Evolutionary conservation across 192 early-diverging fungal species (phyloP).

Genomic region (Coemansia erecta): DNA sequence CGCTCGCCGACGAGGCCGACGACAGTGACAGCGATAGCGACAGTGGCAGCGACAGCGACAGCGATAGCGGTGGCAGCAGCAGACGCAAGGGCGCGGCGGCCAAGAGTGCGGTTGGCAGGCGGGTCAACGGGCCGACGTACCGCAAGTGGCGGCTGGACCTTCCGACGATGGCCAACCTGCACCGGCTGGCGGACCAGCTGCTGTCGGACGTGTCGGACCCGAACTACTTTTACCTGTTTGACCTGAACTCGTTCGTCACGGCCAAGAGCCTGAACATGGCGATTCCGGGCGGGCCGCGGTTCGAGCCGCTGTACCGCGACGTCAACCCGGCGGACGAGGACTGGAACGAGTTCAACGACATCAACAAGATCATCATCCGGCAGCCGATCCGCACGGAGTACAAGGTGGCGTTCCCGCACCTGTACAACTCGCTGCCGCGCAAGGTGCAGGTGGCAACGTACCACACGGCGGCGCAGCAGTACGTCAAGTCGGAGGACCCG

Average conservation of each 20-base stretch:
- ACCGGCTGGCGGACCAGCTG: conserved; percentile 88
- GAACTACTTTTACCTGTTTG: conserved; percentile 99
- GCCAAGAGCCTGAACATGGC: conserved; percentile 98
- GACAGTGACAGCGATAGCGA: conserved; percentile 15
- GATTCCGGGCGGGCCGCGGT: conserved; percentile 97
- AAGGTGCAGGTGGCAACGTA: conserved; percentile 90
- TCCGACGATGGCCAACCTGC: conserved; percentile 92
- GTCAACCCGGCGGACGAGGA: conserved; percentile 96
- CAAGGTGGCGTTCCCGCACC: conserved; percentile 96
- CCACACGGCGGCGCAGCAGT: conserved; percentile 89
- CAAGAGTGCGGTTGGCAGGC: conserved; percentile 45
- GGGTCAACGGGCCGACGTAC: conserved; percentile 87
- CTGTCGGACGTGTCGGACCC: conserved; percentile 91
- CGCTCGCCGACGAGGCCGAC: conserved; percentile 60
- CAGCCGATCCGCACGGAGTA: conserved; percentile 99
- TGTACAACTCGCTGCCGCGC: conserved; percentile 96
- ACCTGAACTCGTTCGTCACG: conserved; percentile 92
- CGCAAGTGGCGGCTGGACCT: conserved; percentile 87
- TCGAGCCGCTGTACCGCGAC: conserved; percentile 96
- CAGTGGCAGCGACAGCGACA: conserved; percentile 3
- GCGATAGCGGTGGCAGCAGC: conserved; percentile 64
- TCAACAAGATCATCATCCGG: conserved; percentile 99
- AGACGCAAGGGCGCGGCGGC: neutral
- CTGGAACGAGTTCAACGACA: conserved; percentile 99
- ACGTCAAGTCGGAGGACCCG: conserved; percentile 85